Conservation (phyloP, 768 basidiomycete species). For the Trametes cubensis region DNA sequence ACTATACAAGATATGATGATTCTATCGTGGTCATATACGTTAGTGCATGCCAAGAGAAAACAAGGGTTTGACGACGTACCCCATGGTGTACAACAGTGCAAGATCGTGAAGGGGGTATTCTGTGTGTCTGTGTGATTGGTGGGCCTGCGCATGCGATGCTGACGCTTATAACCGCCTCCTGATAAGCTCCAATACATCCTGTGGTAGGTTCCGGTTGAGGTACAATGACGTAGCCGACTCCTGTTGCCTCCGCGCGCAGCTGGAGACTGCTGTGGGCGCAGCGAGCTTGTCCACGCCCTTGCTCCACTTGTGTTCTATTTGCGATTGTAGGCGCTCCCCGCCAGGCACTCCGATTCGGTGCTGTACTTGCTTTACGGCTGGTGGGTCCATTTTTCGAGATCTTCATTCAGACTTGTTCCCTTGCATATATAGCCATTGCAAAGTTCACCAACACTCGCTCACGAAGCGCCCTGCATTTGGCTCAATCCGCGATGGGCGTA, state of each 20-base stretch:
- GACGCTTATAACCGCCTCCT: not conserved
- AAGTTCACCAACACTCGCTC: no score
- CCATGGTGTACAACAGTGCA: constrained; percentile 1
- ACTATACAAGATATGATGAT: constrained; percentile 27
- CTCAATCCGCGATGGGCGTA: no score
- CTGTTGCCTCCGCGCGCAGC: not conserved
- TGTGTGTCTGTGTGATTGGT: not conserved
- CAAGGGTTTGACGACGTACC: not conserved
- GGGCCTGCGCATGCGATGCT: not conserved
- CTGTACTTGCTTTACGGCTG: no score
- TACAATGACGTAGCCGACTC: not conserved
- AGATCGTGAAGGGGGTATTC: not conserved
- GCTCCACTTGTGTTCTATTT: not conserved
- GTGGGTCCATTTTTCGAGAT: no score
- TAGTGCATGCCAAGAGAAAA: not conserved
- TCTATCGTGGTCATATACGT: not conserved
- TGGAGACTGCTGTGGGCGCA: not conserved
- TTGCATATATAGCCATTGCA: no score
- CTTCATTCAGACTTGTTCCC: no score
- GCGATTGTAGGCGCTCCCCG: no score
- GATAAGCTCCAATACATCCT: not conserved
- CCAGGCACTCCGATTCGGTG: no score
- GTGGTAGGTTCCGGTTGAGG: not conserved
- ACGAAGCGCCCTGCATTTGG: no score
- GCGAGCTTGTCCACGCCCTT: not conserved